Base-by-base conservation (phyloP, 2,329 filamentous ascomycete genomes). In the Trichoderma sp. region DNA sequence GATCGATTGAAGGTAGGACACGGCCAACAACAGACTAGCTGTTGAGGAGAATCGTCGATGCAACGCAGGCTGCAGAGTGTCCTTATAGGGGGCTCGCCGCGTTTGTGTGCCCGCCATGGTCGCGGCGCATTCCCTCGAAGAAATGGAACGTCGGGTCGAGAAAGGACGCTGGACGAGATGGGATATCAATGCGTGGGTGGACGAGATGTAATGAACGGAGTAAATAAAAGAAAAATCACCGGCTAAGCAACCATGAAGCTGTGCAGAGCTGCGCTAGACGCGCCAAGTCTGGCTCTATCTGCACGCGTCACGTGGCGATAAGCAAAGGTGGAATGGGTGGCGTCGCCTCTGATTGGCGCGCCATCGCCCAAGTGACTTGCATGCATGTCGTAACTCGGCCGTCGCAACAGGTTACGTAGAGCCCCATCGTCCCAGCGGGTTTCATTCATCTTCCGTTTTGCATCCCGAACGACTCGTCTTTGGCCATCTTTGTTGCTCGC, bases 41-140 rank as follows among this genome's bases (percentile, higher is more conserved):
- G 94, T 95, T 77, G 92, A 92, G 66, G 93, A 93, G 85, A 98
- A 98, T 80, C 95, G 91, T 80, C 94, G 90, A 84, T 98, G 96
- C 78, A 98, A 87, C 71, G 93, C 92, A 67, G 96, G 95, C 77
- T 96, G 97, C 79, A 98, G 87, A 84, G 97, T 97, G 86, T 98
- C 94, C 87, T 95, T 93, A 85, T 98, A 97, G 66, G 89, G 87
- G 80, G 87, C 85, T 81, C 83, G 89, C 88, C 87, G 91, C 85
- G 86, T 88, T 82, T 85, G 86, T 81, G 85, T 84, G 81, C 83
- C 83, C 80, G 88, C 86, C 88, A 91, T 91, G 67, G 82, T 86
- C 80, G 83, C 84, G 83, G 84, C 81, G 82, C 86, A 87, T 88
- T 83, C 81, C 85, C 85, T 77, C 67, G 62, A 50, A 9, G 38